Evolutionary conservation across 208 protist genomes (phyloP), one percentile per base, ranked within the genome.

Genomic region (Leishmania aethiopica): DNA sequence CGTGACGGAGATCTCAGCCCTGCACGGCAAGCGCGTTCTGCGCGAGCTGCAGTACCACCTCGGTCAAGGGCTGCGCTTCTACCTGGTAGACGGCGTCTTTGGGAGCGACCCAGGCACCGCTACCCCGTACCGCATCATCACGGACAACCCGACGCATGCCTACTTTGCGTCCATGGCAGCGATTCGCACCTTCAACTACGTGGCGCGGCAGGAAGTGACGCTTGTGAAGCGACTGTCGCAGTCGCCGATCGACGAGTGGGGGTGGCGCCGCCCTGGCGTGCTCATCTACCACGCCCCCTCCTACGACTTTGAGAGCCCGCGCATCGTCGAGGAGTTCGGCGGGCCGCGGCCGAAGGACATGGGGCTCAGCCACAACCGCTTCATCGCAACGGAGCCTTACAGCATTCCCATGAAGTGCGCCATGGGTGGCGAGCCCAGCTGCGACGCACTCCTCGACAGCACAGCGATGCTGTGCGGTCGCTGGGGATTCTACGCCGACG

Each of bases 241-340:
- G 70, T 94, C 93, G 40, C 94, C 94, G 49, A 94, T 96, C 11
- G 94, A 97, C 84, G 94, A 97, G 87, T 97, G 94, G 94, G 93
- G 83, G 22, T 97, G 94, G 93, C 91, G 94, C 69, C 89, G 92
- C 4, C 93, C 93, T 6, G 91, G 92, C 25, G 92, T 97, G 71
- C 80, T 97, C 6, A 82, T 98, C 22, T 96, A 96, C 81, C 94
- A 98, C 82, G 93, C 91, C 32, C 93, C 95, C 55, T 81, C 81
- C 77, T 98, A 93, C 88, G 89, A 93, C 80, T 98, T 98, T 87
- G 93, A 97, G 84, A 82, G 79, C 13, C 90, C 91, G 25, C 91
- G 94, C 79, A 96, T 98, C 73, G 94, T 98, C 22, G 94, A 98
- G 89, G 95, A 98, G 88, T 98, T 98, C 59, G 92, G 92, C 77